Percentiles rank a stretch among this genome's conserved stretches.
Conservation (phyloP, 2,329 filamentous ascomycete genomes). For the Teratosphaeria viscida region DNA sequence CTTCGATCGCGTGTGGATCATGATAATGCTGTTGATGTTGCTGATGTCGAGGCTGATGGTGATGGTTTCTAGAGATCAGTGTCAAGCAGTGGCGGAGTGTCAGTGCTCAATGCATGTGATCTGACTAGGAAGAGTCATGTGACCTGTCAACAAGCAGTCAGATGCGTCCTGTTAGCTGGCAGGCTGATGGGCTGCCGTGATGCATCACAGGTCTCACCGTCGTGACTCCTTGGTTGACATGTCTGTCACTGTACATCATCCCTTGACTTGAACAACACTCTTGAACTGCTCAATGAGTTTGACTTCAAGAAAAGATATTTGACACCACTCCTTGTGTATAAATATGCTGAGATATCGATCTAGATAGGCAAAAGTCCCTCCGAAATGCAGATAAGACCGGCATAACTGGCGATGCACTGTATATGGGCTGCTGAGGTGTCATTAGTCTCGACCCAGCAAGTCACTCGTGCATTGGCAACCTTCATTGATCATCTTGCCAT, state of each 20-base stretch:
- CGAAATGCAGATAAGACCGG: no score
- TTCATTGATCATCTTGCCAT: no score
- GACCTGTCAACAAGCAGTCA: neutral
- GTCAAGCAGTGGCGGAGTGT: neutral
- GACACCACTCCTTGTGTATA: no score
- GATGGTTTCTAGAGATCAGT: neutral
- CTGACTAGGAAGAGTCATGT: neutral
- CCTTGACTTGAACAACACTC: neutral
- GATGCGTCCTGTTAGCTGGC: neutral
- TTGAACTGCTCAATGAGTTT: no score
- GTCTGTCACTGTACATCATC: neutral
- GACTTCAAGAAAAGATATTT: no score
- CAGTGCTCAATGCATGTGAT: neutral
- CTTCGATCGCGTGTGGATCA: neutral
- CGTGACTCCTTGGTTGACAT: neutral
- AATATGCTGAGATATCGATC: no score
- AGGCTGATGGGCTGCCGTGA: neutral
- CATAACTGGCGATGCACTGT: no score
- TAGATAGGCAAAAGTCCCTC: no score
- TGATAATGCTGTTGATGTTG: neutral
- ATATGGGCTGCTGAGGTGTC: no score
- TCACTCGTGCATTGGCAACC: no score
- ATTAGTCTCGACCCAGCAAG: no score
- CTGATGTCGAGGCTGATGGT: neutral
- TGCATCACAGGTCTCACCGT: neutral